Conservation (phyloP, 768 basidiomycete genomes). For the Collybiopsis luxurians region DNA sequence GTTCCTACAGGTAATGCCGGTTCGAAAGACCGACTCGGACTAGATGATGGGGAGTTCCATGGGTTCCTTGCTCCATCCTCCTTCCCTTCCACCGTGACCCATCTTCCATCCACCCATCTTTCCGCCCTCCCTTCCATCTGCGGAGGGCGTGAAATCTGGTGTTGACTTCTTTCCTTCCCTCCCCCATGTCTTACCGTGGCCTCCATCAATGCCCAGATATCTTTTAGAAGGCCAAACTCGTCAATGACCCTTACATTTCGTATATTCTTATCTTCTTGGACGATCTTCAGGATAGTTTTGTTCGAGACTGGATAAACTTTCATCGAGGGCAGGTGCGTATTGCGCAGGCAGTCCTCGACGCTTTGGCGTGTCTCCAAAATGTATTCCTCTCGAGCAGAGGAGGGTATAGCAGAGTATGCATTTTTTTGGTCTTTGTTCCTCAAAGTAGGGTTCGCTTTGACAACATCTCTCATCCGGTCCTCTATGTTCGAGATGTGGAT, state of each 20-base stretch:
- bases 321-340: constrained; percentile 23
- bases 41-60: no score
- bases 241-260: constrained; percentile 6
- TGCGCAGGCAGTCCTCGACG: constrained; percentile 20
- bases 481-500: constrained; percentile 15
- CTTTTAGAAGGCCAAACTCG: constrained; percentile 3
- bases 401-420: background rate
- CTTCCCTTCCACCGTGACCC: no score
- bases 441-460: background rate
- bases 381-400: constrained; percentile 22
- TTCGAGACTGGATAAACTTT: constrained; percentile 26
- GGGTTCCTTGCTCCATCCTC: no score
- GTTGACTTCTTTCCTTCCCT: no score
- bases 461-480: background rate
- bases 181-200: no score
- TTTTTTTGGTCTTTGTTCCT: background rate
- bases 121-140: no score
- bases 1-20: no score
- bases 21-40: no score
- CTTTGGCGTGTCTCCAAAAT: constrained; percentile 23
- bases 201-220: constrained; percentile 3
- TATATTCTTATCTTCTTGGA: constrained; percentile 11
- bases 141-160: no score
- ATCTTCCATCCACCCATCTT: no score
- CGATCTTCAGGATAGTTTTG: constrained; percentile 18